Conservation (phyloP, 228 moss, liverwort and hornwort genomes). For the Sphagnum fallax region DNA sequence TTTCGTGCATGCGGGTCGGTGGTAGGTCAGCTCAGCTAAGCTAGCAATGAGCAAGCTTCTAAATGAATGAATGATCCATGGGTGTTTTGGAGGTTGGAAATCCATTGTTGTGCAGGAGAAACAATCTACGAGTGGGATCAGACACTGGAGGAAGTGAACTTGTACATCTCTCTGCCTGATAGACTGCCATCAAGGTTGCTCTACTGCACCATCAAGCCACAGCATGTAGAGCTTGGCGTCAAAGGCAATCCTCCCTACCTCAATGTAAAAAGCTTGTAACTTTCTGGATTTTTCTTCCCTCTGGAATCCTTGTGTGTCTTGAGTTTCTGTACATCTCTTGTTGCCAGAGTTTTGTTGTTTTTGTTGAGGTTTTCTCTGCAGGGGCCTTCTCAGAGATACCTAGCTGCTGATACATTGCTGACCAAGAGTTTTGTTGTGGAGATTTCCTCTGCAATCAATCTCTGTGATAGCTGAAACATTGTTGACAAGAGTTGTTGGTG, state of each 20-base stretch:
- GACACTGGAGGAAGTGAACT: constrained; percentile 86
- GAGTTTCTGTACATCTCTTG: neutral
- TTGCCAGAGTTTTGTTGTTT: neutral
- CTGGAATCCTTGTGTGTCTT: neutral
- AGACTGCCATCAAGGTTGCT: constrained; percentile 63
- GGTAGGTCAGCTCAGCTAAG: neutral
- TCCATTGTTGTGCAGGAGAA: constrained; percentile 25
- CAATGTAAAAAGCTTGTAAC: constrained; percentile 26
- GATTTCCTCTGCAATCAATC: neutral
- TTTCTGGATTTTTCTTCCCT: neutral
- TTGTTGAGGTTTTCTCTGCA: neutral
- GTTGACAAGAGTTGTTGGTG: neutral
- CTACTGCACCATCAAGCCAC: constrained; percentile 76
- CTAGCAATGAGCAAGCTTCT: neutral
- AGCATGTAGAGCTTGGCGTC: constrained; percentile 89
- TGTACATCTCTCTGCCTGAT: constrained; percentile 75
- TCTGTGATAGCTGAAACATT: neutral
- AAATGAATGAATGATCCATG: neutral
- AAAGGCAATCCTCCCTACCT: constrained; percentile 92
- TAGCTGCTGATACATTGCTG: too few species aligned
- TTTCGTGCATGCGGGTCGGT: neutral
- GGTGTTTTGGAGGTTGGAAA: neutral
- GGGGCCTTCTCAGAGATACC: too few species aligned
- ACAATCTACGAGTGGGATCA: constrained; percentile 93
- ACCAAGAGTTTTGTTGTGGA: neutral